Evolutionary conservation across 306 rosid genomes (phyloP).

Genomic region (Spatholobus suberectus): DNA sequence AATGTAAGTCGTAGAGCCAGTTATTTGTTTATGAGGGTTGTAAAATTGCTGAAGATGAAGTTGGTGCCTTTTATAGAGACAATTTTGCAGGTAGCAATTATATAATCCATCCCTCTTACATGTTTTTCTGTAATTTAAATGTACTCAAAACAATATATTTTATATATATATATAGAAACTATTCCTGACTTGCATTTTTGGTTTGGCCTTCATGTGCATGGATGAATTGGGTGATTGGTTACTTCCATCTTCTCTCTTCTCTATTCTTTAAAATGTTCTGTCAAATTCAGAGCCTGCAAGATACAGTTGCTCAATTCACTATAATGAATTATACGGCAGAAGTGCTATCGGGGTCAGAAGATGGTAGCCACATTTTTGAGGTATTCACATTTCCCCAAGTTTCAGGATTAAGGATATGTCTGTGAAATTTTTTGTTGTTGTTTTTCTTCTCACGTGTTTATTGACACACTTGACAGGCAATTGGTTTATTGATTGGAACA

Average conservation of each 20-base stretch:
- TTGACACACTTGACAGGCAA: constrained; percentile 69
- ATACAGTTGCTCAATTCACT: constrained; percentile 76
- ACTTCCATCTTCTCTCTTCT: constrained; percentile 10
- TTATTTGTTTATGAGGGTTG: constrained; percentile 94
- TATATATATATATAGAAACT: neutral
- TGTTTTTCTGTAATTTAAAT: constrained; percentile 19
- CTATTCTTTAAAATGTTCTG: constrained; percentile 17
- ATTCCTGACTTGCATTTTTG: constrained; percentile 8
- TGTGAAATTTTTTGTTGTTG: constrained; percentile 26
- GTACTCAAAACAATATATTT: neutral
- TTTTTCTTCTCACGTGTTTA: constrained; percentile 39
- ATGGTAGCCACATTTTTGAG: constrained; percentile 98
- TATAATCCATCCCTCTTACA: constrained; percentile 4
- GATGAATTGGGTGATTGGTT: constrained; percentile 29
- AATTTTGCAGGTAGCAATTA: constrained; percentile 84
- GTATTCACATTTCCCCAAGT: constrained; percentile 43
- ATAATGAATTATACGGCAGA: constrained; percentile 61
- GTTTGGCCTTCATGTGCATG: constrained; percentile 26
- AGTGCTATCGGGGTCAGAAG: constrained; percentile 79
- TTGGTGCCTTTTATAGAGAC: constrained; percentile 83
- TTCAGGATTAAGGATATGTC: constrained; percentile 19
- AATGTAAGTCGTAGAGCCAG: constrained; percentile 91
- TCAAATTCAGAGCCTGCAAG: constrained; percentile 75
- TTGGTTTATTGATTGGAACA: constrained; percentile 93
- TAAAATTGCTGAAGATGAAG: constrained; percentile 85